A percentile compares a stretch with the other conserved stretches of the same genome.
Evolutionary conservation across 2,329 filamentous ascomycete genomes (phyloP).

Genomic region (Alternaria sp.): DNA sequence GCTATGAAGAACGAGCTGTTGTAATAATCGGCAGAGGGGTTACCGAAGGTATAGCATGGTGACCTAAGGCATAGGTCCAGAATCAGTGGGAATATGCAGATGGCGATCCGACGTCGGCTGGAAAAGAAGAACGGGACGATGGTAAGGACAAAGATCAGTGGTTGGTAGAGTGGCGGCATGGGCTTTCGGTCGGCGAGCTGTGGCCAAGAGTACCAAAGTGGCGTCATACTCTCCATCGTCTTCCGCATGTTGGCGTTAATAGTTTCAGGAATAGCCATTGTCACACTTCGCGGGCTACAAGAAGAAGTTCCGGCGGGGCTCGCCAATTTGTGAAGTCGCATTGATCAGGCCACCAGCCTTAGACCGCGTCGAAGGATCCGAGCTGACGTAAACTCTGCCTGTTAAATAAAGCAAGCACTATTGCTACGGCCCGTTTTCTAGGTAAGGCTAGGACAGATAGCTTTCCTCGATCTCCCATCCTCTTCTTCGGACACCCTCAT

Average conservation of each 20-base stretch:
- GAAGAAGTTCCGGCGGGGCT: not conserved
- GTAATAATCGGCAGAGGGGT: constrained; percentile 9
- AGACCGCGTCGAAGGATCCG: not conserved
- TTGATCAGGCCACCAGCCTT: not conserved
- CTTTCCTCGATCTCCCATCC: constrained; percentile 8
- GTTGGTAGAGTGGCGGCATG: not conserved
- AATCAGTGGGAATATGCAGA: not conserved
- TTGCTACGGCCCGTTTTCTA: not conserved
- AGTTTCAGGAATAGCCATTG: not conserved
- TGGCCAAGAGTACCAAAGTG: not conserved
- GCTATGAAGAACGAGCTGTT: constrained; percentile 8
- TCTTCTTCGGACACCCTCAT: constrained; percentile 34
- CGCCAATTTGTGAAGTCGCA: not conserved
- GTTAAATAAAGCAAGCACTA: not conserved
- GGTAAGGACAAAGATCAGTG: not conserved
- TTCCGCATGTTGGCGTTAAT: not conserved
- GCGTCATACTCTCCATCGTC: not conserved
- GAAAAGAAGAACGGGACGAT: not conserved
- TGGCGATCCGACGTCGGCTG: not conserved
- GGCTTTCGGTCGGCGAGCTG: not conserved
- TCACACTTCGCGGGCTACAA: not conserved
- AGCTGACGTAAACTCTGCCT: not conserved
- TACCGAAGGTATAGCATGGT: constrained; percentile 8
- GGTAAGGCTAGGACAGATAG: not conserved
- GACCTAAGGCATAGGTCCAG: not conserved